Conservation (phyloP, 495 filamentous ascomycete species). For the Hamigera avellanea region DNA sequence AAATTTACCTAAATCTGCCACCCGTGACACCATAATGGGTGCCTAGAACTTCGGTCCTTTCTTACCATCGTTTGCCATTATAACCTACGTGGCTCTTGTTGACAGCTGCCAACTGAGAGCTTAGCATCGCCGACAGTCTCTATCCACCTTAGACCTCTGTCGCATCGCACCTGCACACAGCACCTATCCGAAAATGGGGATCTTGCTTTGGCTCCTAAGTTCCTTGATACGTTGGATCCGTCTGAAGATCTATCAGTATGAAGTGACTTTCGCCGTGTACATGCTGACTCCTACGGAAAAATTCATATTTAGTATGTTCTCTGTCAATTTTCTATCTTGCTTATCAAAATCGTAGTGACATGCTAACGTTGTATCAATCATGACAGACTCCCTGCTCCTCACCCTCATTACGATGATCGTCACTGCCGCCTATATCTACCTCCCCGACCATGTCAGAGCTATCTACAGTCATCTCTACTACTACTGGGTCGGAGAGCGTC, state of each 20-base stretch:
- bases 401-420: conserved; percentile 74
- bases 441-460: conserved; percentile 74
- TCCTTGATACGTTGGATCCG: conserved; percentile 52
- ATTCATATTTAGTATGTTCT: conserved; percentile 66
- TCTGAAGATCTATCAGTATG: conserved; percentile 76
- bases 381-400: conserved; percentile 81
- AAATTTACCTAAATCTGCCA: too few relatives aligned
- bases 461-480: conserved; percentile 81
- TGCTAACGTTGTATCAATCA: neutral
- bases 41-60: neutral
- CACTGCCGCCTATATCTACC: conserved; percentile 78
- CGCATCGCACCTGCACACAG: too few relatives aligned
- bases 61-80: neutral
- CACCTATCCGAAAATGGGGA: conserved; percentile 9
- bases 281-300: conserved; percentile 80
- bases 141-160: too few relatives aligned
- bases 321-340: neutral
- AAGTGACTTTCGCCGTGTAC: conserved; percentile 75
- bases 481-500: conserved; percentile 71
- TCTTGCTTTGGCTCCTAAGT: conserved; percentile 28
- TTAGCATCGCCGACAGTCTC: too few relatives aligned
- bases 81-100: neutral
- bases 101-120: too few relatives aligned
- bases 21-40: too few relatives aligned
- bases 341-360: neutral